A percentile compares a stretch with the other conserved stretches of the same genome.
Conservation (phyloP, 371 early-diverging fungal genomes). For the Smittium culicis region DNA sequence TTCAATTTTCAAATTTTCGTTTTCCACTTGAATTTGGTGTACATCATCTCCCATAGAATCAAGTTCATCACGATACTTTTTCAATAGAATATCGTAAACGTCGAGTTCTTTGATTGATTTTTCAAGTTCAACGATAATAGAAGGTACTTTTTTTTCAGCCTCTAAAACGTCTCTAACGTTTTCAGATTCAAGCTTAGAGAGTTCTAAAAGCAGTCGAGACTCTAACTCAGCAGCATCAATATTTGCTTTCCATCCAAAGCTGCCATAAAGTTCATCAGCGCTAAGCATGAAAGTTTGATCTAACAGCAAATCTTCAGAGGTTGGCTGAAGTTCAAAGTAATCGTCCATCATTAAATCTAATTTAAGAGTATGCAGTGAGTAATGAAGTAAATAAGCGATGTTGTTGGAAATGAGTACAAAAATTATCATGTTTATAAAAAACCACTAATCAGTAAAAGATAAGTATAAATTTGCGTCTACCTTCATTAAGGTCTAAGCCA, state of each 20-base stretch:
- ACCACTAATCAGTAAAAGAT: neutral
- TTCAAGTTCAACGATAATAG: conserved; percentile 67
- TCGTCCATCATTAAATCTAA: neutral
- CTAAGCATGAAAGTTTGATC: conserved; percentile 39
- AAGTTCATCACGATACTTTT: conserved; percentile 68
- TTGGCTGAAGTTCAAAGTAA: neutral
- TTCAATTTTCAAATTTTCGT: conserved; percentile 76
- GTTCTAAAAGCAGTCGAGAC: conserved; percentile 40
- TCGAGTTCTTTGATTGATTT: conserved; percentile 60
- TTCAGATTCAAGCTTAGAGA: conserved; percentile 43
- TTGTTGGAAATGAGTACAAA: no score
- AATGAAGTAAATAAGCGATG: no score
- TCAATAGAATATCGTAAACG: conserved; percentile 70
- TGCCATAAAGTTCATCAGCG: conserved; percentile 42
- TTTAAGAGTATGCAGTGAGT: no score
- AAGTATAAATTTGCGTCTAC: neutral
- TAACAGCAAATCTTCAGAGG: conserved; percentile 29
- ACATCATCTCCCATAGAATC: conserved; percentile 93
- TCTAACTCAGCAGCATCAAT: conserved; percentile 57
- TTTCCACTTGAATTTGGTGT: conserved; percentile 81
- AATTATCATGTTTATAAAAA: neutral
- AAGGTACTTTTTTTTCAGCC: conserved; percentile 70
- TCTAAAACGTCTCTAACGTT: conserved; percentile 88
- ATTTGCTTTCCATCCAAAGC: conserved; percentile 52
- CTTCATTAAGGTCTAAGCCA: neutral